These are phyloP conservation scores for Elongisporangium anandrum DNA, from an alignment of 352 stramenopile genomes.

Conservation along the genomic window DNA sequence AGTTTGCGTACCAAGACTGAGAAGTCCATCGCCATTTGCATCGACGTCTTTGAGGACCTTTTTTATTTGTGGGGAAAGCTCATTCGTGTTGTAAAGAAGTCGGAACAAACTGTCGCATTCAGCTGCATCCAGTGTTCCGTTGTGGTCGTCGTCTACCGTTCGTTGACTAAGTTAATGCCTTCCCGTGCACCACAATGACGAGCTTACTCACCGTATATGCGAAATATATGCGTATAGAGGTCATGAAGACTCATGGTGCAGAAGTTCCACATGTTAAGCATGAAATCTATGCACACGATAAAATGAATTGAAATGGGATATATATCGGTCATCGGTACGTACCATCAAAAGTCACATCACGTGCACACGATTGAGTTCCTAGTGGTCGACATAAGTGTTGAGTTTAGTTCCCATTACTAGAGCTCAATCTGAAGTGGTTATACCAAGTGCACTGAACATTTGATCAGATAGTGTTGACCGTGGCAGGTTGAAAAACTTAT, in stretches of 20 bases:
- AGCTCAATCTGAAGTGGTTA: neutral
- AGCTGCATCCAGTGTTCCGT: constrained; percentile 29
- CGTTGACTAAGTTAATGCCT: neutral
- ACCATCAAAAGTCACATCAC: constrained; percentile 44
- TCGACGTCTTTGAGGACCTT: constrained; percentile 29
- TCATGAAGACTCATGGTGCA: constrained; percentile 42
- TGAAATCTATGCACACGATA: constrained; percentile 27
- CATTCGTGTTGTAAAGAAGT: constrained; percentile 41
- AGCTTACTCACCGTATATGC: constrained; percentile 29
- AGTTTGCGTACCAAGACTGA: constrained; percentile 17
- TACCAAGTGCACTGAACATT: constrained; percentile 47
- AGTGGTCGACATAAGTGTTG: neutral
- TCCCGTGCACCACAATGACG: neutral
- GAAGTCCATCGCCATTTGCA: constrained; percentile 20
- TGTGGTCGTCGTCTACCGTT: constrained; percentile 39
- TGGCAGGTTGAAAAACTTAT: constrained; percentile 29
- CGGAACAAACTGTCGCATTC: constrained; percentile 54
- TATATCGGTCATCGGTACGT: neutral
- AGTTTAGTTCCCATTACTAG: neutral
- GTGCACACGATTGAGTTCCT: constrained; percentile 34
- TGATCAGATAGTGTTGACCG: constrained; percentile 45
- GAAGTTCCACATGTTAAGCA: constrained; percentile 59
- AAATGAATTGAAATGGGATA: neutral
- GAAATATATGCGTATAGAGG: constrained; percentile 35
- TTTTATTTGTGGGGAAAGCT: constrained; percentile 27